Evolutionary conservation across 73 alveolate species (phyloP), one percentile per base, ranked within the genome.

Genomic region (Uronychia binucleata): DNA sequence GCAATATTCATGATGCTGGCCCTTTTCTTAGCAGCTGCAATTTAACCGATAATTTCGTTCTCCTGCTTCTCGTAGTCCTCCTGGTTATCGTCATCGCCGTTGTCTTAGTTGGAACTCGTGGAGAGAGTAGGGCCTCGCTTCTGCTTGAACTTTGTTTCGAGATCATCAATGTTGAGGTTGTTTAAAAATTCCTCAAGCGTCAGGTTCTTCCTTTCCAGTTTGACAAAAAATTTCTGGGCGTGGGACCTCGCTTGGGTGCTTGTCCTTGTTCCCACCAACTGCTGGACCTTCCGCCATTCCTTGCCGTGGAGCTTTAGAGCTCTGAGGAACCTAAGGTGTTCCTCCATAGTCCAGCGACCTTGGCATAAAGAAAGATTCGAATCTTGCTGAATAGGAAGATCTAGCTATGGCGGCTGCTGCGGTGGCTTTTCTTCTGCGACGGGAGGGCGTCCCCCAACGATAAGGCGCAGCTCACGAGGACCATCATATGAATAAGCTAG

Each of bases 271-370:
- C 30, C 27, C 0, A 79, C 86, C 26, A 33, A 75, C 30, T 79
- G 59, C 77, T 79, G 86, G 1, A 79, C 86, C 28, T 79, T 79
- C 77, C 58, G 77, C 78, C 78, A 79, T 34, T 79, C 86, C 58
- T 79, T 79, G 11, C 86, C 96, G 87, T 79, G 86, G 30, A 87
- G 59, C 87, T 93, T 91, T 81, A 94, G 79, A 34, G 96, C 98
- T 59, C 91, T 96, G 30, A 94, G 88, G 81, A 94, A 94, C 57
- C 94, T 86, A 57, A 91, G 85, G 75, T 94, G 98, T 59, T 94
- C 98, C 27, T 88, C 92, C 86, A 84, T 81, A n/a, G 95, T 78
- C 98, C 98, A 94, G 35, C 98, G 80, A n/a, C 98, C 98, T 19
- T 46, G 67, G 19, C 67, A 11, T 46, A 46, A 19, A 11, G 67